Evolutionary conservation across 2,329 filamentous ascomycete genomes (phyloP), one percentile per base, ranked within the genome.

Genomic region (Helotiales sp.): DNA sequence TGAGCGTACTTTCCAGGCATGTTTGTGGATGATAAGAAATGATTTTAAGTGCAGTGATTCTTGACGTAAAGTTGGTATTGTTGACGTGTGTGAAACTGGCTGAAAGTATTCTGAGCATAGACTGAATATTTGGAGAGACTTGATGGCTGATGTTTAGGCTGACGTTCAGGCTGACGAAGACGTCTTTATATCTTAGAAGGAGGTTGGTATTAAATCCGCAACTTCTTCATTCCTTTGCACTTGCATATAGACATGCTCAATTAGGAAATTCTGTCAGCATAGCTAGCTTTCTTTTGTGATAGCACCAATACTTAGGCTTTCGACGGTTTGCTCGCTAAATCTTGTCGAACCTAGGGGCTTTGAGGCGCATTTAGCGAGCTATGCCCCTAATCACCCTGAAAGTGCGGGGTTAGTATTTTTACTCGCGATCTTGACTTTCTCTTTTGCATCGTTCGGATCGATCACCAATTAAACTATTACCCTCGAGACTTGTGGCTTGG

Each of bases 11-110:
- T 40, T 51, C 47, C 52, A 12, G 40, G 19, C 55, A 58, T 61
- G 3, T 24, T 44, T 42, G 34, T 22, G 27, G 40, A 72, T 24
- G 31, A 30, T 38, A 46, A 30, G 53, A 50, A 42, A 29, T 48
- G 38, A 25, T 40, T 40, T 24, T 22, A 5, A 19, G 12, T 4
- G 17, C 19, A 12, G n/a, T 22, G 5, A 40, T 4, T 12, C 36
- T 40, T 22, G 36, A 22, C 12, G 17, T 40, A 6, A 12, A 19
- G 19, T 19, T 40, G 5, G 17, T 40, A 6, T 24, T 40, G 5
- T 4, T 40, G 17, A 19, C 17, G 36, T 22, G 17, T 40, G 6
- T 19, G 24, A 19, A 40, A 19, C 7, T 5, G 5, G 24, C 5
- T 19, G 5, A 22, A 40, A 22, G 5, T 40, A 12, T 4, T 22